Base-by-base conservation (phyloP, 306 rosid genomes). In the Sesbania bispinosa region DNA sequence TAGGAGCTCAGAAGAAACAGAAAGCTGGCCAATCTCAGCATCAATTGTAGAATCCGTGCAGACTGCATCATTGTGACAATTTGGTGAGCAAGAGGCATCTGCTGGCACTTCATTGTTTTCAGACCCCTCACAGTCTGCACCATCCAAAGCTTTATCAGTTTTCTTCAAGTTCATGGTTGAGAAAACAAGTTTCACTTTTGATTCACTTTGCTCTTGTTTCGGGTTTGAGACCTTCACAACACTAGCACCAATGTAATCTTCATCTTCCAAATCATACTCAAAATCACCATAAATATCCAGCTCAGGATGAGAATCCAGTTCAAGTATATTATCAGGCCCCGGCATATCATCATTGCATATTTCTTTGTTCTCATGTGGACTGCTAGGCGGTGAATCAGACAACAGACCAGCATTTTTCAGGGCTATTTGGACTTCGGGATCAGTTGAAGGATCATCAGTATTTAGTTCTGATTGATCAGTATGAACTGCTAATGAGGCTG, bases 281-380 rank as follows among this genome's bases (percentile, higher is more conserved):
- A 94, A 94, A 50, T 94, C 97, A 38, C 99, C 99, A 82, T 91
- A 95, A 46, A 95, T 91, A 79, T 95, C 97, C 85, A 91, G 76
- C 59, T 91, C 96, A 20, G 95, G 90, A 73, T 77, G 79, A 72
- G 68, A 83, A 73, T 85, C 92, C 72, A 88, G 80, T 61, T 95
- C 97, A 33, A 91, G 69, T 59, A 95, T 69, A 75, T 91, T 82
- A 64, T 86, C 89, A 4, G 86, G 88, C 70, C 79, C 97, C 43
- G 85, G 64, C 51, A 76, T 33, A 26, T 61, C 84, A 62, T 62
- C 86, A 61, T 82, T 71, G 39, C 57, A 76, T 55, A 19, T 70
- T 75, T 89, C 87, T 51, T 26, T 65, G 69, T 80, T 67, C 35
- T 79, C 71, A 33, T 70, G 75, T 4, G 97, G 97, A 79, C 96